phyloP scores from a whole-genome alignment of 139 green algal genomes.

The Chlamydomonas sp. region DNA sequence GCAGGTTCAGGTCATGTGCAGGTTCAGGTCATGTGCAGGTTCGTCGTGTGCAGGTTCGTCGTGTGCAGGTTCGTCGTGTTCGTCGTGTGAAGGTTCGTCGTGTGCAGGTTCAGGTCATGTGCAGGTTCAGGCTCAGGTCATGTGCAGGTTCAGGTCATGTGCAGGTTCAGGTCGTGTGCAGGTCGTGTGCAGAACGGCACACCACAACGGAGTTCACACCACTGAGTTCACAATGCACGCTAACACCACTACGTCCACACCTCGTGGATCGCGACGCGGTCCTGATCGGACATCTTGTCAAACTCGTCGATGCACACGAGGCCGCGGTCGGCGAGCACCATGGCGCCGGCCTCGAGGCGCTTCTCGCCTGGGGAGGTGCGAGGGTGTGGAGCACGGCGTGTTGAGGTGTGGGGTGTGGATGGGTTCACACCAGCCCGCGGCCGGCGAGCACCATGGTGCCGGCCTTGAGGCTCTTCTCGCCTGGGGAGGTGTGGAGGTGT shows the following conservation, averaged over 20 bases:
- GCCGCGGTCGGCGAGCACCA: conserved; percentile 96
- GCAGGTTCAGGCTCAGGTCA: no score
- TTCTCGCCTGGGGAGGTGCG: conserved; percentile 65
- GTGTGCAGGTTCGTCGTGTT: no score
- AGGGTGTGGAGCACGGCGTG: not conserved
- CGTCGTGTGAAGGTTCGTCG: no score
- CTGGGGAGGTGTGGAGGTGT: conserved; percentile 30
- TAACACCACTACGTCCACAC: no score
- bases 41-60: no score
- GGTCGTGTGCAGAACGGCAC: not conserved
- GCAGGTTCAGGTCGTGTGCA: no score
- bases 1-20: no score
- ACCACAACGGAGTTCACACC: not conserved
- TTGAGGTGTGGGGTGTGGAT: conserved; percentile 27
- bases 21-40: no score
- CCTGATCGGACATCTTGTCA: conserved; percentile 98
- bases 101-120: no score
- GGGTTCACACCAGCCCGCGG: conserved; percentile 96
- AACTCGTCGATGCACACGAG: conserved; percentile 99
- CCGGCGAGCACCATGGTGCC: conserved; percentile 98
- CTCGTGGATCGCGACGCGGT: conserved; percentile 98
- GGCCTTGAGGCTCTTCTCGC: conserved; percentile 90
- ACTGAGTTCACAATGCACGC: no score
- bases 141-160: no score
- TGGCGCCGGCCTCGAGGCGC: conserved; percentile 92